Percentiles rank a stretch among this genome's conserved stretches.
phyloP scores from a whole-genome alignment of 805 yeast genomes.

The Yarrowia bubula region DNA sequence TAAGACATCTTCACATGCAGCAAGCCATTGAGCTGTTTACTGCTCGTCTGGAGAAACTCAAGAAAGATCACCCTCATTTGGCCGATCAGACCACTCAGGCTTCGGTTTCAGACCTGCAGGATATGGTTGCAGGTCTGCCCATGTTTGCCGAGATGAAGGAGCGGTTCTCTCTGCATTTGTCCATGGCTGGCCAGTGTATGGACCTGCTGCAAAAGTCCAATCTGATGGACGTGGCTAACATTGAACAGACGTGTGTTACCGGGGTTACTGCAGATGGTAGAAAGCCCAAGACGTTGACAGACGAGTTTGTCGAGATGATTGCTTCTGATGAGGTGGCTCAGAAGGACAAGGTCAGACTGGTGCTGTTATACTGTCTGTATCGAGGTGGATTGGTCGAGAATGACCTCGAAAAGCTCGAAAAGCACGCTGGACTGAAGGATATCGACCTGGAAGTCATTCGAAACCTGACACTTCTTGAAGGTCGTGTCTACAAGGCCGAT shows the following conservation, averaged over 20 bases:
- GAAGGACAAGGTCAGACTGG: constrained; percentile 70
- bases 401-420: constrained; percentile 69
- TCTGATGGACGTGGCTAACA: constrained; percentile 70
- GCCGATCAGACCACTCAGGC: constrained; percentile 65
- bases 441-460: constrained; percentile 51
- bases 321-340: constrained; percentile 41
- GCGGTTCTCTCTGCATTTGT: constrained; percentile 40
- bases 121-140: constrained; percentile 54
- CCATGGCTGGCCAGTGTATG: constrained; percentile 58
- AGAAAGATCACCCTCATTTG: constrained; percentile 70
- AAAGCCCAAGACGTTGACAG: constrained; percentile 55
- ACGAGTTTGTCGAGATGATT: constrained; percentile 57
- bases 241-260: constrained; percentile 79
- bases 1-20: constrained; percentile 72
- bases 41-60: constrained; percentile 59
- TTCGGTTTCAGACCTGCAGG: constrained; percentile 67
- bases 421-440: constrained; percentile 49
- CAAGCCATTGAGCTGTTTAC: constrained; percentile 66
- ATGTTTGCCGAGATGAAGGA: constrained; percentile 41
- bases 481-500: constrained; percentile 49
- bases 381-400: constrained; percentile 66
- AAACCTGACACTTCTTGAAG: constrained; percentile 60
- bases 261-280: constrained; percentile 70
- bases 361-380: constrained; percentile 71
- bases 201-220: constrained; percentile 55